phyloP scores from a whole-genome alignment of 2,329 filamentous ascomycete genomes.

The Claviceps sp. region DNA sequence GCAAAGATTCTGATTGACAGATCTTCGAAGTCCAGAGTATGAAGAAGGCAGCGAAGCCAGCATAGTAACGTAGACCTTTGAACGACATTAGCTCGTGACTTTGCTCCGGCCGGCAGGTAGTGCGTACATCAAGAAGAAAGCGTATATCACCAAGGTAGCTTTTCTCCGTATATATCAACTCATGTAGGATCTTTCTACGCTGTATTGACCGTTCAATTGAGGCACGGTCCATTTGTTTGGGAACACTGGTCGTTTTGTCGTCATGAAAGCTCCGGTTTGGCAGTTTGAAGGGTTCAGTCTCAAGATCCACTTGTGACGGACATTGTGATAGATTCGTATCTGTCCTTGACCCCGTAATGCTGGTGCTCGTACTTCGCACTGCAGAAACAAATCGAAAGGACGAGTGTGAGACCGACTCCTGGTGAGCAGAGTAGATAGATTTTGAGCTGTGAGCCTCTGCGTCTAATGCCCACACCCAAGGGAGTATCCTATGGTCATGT shows the following conservation, averaged over 20 bases:
- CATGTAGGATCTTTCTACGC: slow-evolving; percentile 68
- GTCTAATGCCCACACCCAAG: not conserved
- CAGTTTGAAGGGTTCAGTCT: slow-evolving; percentile 47
- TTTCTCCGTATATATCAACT: slow-evolving; percentile 76
- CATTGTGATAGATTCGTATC: slow-evolving; percentile 36
- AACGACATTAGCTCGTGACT: slow-evolving; percentile 9
- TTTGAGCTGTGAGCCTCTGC: not conserved
- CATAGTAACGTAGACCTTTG: slow-evolving; percentile 60
- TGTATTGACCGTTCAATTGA: slow-evolving; percentile 61
- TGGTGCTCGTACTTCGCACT: slow-evolving; percentile 69
- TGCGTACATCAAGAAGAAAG: slow-evolving; percentile 67
- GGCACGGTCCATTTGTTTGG: slow-evolving; percentile 45
- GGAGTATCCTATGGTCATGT: slow-evolving; percentile 4
- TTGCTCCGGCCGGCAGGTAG: not conserved
- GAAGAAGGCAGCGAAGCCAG: slow-evolving; percentile 56
- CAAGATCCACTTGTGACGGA: slow-evolving; percentile 47
- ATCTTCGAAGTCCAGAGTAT: slow-evolving; percentile 50
- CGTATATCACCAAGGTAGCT: slow-evolving; percentile 79
- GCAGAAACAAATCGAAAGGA: slow-evolving; percentile 71
- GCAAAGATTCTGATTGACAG: slow-evolving; percentile 66
- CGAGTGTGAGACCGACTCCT: slow-evolving; percentile 43
- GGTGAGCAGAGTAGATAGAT: slow-evolving; percentile 2
- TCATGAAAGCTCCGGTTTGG: slow-evolving; percentile 51
- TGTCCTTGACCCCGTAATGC: slow-evolving; percentile 52
- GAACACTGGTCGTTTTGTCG: slow-evolving; percentile 45